A percentile compares a stretch with the other conserved stretches of the same genome.
These are phyloP conservation scores for Phytophthora rubi DNA, from an alignment of 352 stramenopile genomes.

Conservation along the genomic window DNA sequence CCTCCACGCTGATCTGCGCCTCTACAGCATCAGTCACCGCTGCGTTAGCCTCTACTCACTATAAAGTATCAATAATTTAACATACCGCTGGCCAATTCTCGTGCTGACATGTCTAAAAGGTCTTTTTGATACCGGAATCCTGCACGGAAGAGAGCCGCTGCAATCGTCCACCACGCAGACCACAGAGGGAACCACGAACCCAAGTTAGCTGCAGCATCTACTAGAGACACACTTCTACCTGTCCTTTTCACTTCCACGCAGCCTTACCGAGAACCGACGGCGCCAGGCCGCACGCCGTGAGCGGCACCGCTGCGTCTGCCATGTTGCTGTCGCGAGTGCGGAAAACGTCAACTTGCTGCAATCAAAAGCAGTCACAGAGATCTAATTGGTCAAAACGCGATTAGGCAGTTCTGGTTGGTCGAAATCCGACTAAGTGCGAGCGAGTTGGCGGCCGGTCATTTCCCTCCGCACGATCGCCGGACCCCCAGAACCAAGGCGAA, in stretches of 20 bases:
- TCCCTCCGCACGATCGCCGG: slow-evolving; percentile 35
- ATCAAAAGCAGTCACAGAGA: not conserved
- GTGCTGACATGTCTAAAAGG: slow-evolving; percentile 49
- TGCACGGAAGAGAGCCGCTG: slow-evolving; percentile 65
- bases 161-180: not conserved
- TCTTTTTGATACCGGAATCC: slow-evolving; percentile 71
- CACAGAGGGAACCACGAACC: not conserved
- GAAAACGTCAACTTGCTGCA: slow-evolving; percentile 16
- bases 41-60: not conserved
- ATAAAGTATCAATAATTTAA: not conserved
- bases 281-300: slow-evolving; percentile 63
- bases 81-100: slow-evolving; percentile 67
- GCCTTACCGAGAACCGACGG: slow-evolving; percentile 60
- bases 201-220: slow-evolving; percentile 6
- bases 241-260: not conserved
- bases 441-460: slow-evolving; percentile 50
- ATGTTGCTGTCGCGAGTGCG: slow-evolving; percentile 11
- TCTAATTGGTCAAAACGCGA: slow-evolving; percentile 5
- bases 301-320: slow-evolving; percentile 36
- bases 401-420: slow-evolving; percentile 10
- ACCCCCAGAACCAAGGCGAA: slow-evolving; percentile 39
- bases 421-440: slow-evolving; percentile 34
- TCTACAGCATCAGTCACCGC: slow-evolving; percentile 30
- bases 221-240: not conserved
- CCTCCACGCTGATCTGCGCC: slow-evolving; percentile 45